These are phyloP conservation scores for Juncus effusus DNA, from an alignment of 176 grass and related monocot genomes.

Conservation along the genomic window DNA sequence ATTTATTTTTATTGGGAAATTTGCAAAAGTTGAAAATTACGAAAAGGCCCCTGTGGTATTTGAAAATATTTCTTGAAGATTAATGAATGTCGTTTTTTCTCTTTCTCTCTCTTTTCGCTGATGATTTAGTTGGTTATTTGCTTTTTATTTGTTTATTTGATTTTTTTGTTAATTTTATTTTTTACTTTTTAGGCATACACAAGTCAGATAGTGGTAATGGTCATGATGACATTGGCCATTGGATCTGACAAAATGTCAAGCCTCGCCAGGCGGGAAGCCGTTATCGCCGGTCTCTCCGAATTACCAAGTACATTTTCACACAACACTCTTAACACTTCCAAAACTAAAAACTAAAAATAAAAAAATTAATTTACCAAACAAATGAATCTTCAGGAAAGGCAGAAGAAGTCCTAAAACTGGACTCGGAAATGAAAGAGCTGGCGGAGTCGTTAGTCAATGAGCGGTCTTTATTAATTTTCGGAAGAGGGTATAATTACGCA, in stretches of 20 bases:
- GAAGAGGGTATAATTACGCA: constrained; percentile 87
- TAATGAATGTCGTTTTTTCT: too few species aligned
- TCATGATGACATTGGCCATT: constrained; percentile 93
- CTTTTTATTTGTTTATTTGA: background rate
- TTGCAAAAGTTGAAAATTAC: too few species aligned
- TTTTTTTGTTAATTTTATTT: constrained; percentile 3
- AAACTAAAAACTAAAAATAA: background rate
- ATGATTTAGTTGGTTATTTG: background rate
- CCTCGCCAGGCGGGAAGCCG: constrained; percentile 54
- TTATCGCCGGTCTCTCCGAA: constrained; percentile 54
- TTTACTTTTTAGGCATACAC: constrained; percentile 67
- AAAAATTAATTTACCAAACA: constrained; percentile 3
- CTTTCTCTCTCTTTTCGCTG: too few species aligned
- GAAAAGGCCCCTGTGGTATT: too few species aligned
- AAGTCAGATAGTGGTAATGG: constrained; percentile 94
- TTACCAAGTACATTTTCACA: constrained; percentile 55
- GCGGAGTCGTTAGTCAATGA: constrained; percentile 64
- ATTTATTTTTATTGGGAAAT: too few species aligned
- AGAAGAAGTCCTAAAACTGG: constrained; percentile 76
- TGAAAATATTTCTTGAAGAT: too few species aligned
- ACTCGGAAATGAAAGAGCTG: constrained; percentile 84
- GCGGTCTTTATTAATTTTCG: constrained; percentile 76
- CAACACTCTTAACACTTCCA: background rate
- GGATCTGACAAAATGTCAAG: constrained; percentile 93
- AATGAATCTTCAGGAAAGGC: constrained; percentile 37